Base-by-base conservation (phyloP, 805 yeast species). In the Peterozyma toletana region DNA sequence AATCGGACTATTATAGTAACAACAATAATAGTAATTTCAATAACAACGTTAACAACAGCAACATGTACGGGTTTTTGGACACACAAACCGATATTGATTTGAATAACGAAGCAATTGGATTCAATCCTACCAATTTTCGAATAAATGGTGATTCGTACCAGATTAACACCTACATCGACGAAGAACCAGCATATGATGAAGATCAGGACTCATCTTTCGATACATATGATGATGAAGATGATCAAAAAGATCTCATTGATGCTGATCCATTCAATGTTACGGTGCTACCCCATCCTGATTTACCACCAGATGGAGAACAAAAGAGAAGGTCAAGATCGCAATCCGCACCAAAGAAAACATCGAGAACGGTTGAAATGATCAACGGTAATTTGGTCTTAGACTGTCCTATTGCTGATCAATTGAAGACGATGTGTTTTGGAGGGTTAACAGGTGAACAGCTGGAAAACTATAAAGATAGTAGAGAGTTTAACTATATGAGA, bases 381-480 rank as follows among this genome's bases (percentile, higher is more conserved):
- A 73, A 77, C 48, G 96, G 96, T 44, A 88, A 88, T 56, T 74
- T 88, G 57, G 86, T 88, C 31, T 72, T 88, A 47, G 96, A 88
- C 62, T 88, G 95, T 57, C 96, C 95, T 10, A 90, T 88, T 1
- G 80, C 95, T n/a, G 75, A 77, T 30, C 73, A 77, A 40, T 69
- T 88, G 41, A 64, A 84, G 37, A 63, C 66, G 39, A 77, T 77
- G 53, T 82, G 74, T 53, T 60, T 68, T 39, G 59, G 49, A 64
- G 76, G 44, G 57, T 68, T 35, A 72, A 68, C 57, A 56, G 75
- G 47, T 52, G 68, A 53, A 36, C 27, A 21, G 27, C 27, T 21
- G 27, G 27, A 21, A 21, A 21, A 21, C 7, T 21, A 21, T 21
- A 16, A 41, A 53, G 35, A 42, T 60, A 65, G 52, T 59, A 64